Evolutionary conservation across 345 rosid genomes (phyloP).

Genomic region (rapeseed (Brassica napus)): DNA sequence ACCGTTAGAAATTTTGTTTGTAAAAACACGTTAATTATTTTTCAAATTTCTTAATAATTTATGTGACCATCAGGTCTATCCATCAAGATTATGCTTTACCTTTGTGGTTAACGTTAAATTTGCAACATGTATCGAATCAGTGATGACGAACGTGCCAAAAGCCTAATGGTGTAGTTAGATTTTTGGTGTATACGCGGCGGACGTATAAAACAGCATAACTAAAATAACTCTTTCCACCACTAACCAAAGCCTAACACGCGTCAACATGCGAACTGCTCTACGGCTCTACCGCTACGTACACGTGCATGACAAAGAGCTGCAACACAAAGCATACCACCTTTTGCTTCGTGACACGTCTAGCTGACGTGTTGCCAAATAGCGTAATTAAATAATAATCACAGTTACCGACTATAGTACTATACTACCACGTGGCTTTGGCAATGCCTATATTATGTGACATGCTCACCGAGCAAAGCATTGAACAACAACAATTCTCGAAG

Average conservation of each 20-base stretch:
- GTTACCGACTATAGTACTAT: background rate
- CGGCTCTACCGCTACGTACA: constrained; percentile 5
- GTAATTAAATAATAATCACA: constrained; percentile 17
- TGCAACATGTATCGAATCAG: background rate
- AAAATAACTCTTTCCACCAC: background rate
- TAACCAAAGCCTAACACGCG: constrained; percentile 12
- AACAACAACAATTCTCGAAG: background rate
- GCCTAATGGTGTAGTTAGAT: background rate
- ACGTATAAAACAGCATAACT: background rate
- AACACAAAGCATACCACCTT: constrained; percentile 36
- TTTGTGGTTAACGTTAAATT: background rate
- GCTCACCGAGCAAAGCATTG: constrained; percentile 5
- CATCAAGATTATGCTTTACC: background rate
- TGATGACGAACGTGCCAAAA: background rate
- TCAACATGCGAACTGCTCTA: background rate
- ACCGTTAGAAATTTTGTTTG: constrained; percentile 17
- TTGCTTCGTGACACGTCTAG: constrained; percentile 9
- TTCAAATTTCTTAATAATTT: background rate
- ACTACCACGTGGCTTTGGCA: background rate
- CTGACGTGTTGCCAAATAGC: constrained; percentile 18
- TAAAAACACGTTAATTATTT: constrained; percentile 1
- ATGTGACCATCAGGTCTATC: background rate
- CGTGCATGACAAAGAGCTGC: constrained; percentile 21
- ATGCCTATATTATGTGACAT: constrained; percentile 20
- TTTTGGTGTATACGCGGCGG: background rate